Conservation (phyloP, 257 asterid genomes). For the Sherardia arvensis region DNA sequence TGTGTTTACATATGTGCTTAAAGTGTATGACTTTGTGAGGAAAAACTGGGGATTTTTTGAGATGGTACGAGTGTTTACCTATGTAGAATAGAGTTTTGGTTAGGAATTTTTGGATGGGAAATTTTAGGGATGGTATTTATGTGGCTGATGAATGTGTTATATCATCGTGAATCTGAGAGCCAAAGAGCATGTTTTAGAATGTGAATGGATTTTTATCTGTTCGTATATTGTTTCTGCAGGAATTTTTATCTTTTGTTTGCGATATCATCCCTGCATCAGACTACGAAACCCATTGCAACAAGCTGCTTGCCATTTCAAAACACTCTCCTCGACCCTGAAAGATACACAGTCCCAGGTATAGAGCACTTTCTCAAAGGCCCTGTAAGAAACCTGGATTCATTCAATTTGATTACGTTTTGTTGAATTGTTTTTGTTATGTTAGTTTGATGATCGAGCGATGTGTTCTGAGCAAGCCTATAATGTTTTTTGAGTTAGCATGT, state of each 20-base stretch:
- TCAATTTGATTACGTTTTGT: too few relatives aligned
- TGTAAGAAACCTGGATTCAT: too few relatives aligned
- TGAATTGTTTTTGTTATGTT: too few relatives aligned
- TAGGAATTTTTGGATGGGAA: background rate
- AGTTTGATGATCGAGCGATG: too few relatives aligned
- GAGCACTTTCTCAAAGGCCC: slow-evolving; percentile 83
- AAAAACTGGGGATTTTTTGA: background rate
- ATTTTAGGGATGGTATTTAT: background rate
- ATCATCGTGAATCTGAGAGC: background rate
- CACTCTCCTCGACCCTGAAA: slow-evolving; percentile 64
- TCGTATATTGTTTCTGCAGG: slow-evolving; percentile 23
- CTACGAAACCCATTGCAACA: slow-evolving; percentile 73
- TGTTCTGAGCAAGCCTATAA: too few relatives aligned
- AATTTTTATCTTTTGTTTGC: slow-evolving; percentile 58
- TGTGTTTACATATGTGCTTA: background rate
- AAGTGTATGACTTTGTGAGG: background rate
- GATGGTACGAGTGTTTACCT: background rate
- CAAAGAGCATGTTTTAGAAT: background rate
- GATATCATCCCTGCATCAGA: slow-evolving; percentile 56
- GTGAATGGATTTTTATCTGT: background rate
- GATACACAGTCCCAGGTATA: slow-evolving; percentile 72
- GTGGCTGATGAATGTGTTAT: too few relatives aligned
- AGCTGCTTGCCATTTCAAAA: slow-evolving; percentile 78
- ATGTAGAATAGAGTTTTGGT: background rate
- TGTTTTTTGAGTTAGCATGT: too few relatives aligned